Conservation (phyloP, 345 rosid species). For the Eucalyptus marginata region DNA sequence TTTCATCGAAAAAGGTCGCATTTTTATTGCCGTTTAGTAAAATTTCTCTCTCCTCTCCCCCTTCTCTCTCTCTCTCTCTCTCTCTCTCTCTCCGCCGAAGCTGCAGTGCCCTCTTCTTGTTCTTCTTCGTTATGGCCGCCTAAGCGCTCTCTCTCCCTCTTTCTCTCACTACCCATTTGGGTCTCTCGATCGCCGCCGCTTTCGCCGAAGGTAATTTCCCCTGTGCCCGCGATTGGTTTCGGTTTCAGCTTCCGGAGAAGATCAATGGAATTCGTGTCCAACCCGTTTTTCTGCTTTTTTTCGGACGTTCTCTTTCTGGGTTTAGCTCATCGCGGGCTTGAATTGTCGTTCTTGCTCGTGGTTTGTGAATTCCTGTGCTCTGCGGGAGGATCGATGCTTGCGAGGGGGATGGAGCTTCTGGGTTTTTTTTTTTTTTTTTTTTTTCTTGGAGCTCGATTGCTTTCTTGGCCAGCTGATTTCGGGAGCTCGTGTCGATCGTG, state of each 20-base stretch:
- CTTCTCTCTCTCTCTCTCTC: background rate
- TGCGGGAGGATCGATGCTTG: background rate
- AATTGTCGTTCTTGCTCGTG: background rate
- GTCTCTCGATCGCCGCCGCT: background rate
- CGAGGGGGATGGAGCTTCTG: background rate
- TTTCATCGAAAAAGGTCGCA: background rate
- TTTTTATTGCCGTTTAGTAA: background rate
- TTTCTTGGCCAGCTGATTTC: background rate
- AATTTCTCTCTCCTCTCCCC: background rate
- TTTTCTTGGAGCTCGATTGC: background rate
- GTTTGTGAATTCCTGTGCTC: background rate
- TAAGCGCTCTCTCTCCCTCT: background rate
- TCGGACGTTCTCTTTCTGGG: background rate
- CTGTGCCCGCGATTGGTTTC: background rate
- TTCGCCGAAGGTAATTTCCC: background rate
- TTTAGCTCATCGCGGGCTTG: background rate
- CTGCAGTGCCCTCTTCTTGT: background rate
- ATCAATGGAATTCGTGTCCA: background rate
- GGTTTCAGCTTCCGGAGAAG: background rate
- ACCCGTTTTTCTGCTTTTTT: background rate
- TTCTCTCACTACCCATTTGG: background rate
- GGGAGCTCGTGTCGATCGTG: background rate
- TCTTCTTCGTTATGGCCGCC: background rate
- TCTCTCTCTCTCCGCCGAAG: background rate
- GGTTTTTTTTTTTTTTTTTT: background rate